These are phyloP conservation scores for Alloteropsis semialata DNA, from an alignment of 176 grass and related monocot species.

Conservation along the genomic window DNA sequence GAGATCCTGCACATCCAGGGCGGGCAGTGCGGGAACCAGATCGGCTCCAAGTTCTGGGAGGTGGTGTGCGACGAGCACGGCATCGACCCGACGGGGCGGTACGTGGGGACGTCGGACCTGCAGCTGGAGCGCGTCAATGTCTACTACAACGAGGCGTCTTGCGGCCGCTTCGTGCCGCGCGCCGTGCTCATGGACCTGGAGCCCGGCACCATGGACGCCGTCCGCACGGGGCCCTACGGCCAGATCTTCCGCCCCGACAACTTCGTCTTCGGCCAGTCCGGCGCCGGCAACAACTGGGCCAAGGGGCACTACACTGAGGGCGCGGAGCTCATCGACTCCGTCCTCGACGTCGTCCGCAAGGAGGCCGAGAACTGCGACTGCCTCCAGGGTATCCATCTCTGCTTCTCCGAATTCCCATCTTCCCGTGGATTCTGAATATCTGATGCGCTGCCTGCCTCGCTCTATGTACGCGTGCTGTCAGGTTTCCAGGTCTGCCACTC, in stretches of 20 bases:
- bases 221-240: slow-evolving; percentile 63
- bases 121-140: slow-evolving; percentile 91
- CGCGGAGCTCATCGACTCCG: slow-evolving; percentile 85
- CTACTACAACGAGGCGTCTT: slow-evolving; percentile 83
- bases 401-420: neutral
- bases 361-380: slow-evolving; percentile 96
- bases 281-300: slow-evolving; percentile 95
- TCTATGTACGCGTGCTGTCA: neutral
- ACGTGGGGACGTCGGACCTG: slow-evolving; percentile 53
- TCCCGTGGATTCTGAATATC: neutral
- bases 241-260: slow-evolving; percentile 86
- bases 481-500: slow-evolving; percentile 88
- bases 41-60: slow-evolving; percentile 92
- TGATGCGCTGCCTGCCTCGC: neutral
- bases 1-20: slow-evolving; percentile 92
- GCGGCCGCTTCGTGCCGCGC: slow-evolving; percentile 74
- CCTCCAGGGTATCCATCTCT: slow-evolving; percentile 58
- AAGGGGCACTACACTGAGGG: slow-evolving; percentile 99
- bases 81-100: slow-evolving; percentile 65
- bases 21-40: slow-evolving; percentile 82
- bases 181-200: slow-evolving; percentile 90
- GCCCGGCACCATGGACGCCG: slow-evolving; percentile 84
- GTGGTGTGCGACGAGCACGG: slow-evolving; percentile 89
- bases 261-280: slow-evolving; percentile 91
- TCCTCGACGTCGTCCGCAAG: slow-evolving; percentile 94